A percentile compares a stretch with the other conserved stretches of the same genome.
Evolutionary conservation across 345 rosid genomes (phyloP).

Genomic region (Dipteronia sinensis): DNA sequence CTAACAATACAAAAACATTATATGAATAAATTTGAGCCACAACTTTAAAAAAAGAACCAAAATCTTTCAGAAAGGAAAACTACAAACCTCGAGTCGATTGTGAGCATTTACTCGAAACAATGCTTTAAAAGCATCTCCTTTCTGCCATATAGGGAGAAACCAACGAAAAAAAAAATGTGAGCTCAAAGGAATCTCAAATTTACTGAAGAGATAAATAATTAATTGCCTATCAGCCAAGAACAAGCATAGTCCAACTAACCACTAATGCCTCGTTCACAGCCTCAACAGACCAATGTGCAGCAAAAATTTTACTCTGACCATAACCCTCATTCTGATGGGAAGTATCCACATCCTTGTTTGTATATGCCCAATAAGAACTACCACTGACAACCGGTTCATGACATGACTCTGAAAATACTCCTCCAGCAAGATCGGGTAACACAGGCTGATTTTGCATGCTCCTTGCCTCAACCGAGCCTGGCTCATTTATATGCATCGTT

Average conservation of each 20-base stretch:
- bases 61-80: slow-evolving; percentile 5
- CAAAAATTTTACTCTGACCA: slow-evolving; percentile 41
- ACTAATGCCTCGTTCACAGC: slow-evolving; percentile 58
- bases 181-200: background rate
- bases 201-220: background rate
- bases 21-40: slow-evolving; percentile 2
- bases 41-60: background rate
- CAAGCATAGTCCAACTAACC: slow-evolving; percentile 48
- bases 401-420: slow-evolving; percentile 45
- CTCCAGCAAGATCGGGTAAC: slow-evolving; percentile 33
- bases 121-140: slow-evolving; percentile 72
- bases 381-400: slow-evolving; percentile 42
- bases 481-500: slow-evolving; percentile 45
- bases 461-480: slow-evolving; percentile 13
- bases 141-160: slow-evolving; percentile 43
- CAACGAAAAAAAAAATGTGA: slow-evolving; percentile 5
- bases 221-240: background rate
- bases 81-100: slow-evolving; percentile 74
- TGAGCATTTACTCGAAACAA: slow-evolving; percentile 80
- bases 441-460: slow-evolving; percentile 17
- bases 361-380: slow-evolving; percentile 30
- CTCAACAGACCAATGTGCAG: slow-evolving; percentile 62
- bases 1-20: slow-evolving; percentile 33
- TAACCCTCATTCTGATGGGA: slow-evolving; percentile 32
- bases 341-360: slow-evolving; percentile 31